These are phyloP conservation scores for Oryza rufipogon DNA, from an alignment of 176 grass and related monocot species.

Conservation along the genomic window DNA sequence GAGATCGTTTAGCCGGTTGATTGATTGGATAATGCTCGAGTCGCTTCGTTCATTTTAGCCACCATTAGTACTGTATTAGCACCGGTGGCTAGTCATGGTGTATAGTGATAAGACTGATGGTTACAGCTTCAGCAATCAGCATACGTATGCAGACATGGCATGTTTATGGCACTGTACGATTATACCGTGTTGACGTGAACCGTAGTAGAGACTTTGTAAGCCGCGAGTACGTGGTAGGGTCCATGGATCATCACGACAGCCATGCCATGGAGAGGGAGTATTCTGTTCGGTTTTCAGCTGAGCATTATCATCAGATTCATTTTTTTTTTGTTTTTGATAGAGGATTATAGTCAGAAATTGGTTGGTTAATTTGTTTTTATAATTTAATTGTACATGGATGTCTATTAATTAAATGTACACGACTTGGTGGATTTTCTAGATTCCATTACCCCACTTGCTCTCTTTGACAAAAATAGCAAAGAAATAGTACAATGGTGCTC, in stretches of 20 bases:
- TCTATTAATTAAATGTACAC: background rate
- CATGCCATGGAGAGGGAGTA: background rate
- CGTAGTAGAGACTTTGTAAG: slow-evolving; percentile 15
- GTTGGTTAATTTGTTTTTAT: background rate
- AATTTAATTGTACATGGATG: background rate
- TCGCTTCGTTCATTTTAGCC: background rate
- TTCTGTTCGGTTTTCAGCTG: background rate
- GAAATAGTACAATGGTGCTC: background rate
- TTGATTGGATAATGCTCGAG: background rate
- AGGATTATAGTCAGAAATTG: background rate
- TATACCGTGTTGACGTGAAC: background rate
- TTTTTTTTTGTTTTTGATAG: too few species aligned
- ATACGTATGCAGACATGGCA: background rate
- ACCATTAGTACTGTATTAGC: background rate
- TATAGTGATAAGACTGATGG: background rate
- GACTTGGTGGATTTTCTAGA: background rate
- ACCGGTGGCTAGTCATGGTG: background rate
- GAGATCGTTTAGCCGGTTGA: background rate
- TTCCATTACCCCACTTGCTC: slow-evolving; percentile 12
- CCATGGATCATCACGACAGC: background rate
- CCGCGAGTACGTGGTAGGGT: background rate
- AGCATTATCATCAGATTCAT: background rate
- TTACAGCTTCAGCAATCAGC: background rate
- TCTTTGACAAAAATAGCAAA: background rate
- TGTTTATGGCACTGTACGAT: background rate